Evolutionary conservation across 2,329 filamentous ascomycete species (phyloP), one percentile per base, ranked within the genome.

Genomic region (Colletotrichum orchidophilum): DNA sequence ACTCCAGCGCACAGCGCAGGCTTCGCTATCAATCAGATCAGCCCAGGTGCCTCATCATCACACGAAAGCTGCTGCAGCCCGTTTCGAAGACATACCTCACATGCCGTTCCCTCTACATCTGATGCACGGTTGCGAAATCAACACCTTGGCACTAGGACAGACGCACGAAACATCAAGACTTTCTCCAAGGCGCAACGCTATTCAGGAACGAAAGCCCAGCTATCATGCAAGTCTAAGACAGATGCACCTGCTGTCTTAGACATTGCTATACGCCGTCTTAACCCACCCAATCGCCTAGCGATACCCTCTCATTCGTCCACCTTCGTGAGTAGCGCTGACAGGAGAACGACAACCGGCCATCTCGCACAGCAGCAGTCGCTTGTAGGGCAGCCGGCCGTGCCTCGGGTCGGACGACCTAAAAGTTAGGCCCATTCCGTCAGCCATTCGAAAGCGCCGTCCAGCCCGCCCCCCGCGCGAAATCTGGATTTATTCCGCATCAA

Each of bases 191-290:
- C 35, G 49, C 29, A 49, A 53, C 46, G 33, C 46, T 52, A 49
- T 35, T 59, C 64, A 71, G 68, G 68, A 46, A 61, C 68, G 42
- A 46, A 58, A 54, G 49, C 55, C 64, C 27, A 42, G 64, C 54
- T 39, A 53, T 7, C 21, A 63, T 58, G 64, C 64, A 68, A 42
- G 68, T 71, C 68, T 68, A 8, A 71, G 68, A 71, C 68, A 68
- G 33, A 46, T n/a, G 42, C 52, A 50, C 21, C 24, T 33, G 13
- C 18, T 68, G 52, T 71, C 58, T 53, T 18, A 71, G 63, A 68
- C 68, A 31, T 50, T n/a, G 42, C 39, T 62, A 26, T 52, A 58
- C 33, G 58, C 35, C 21, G 57, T 62, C 42, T 54, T 53, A 29
- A 62, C 57, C 26, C 27, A 29, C 24, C 68, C 63, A 68, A 68